These are phyloP conservation scores for Rutstroemia sydowiana DNA, from an alignment of 2,329 filamentous ascomycete species.

Conservation along the genomic window DNA sequence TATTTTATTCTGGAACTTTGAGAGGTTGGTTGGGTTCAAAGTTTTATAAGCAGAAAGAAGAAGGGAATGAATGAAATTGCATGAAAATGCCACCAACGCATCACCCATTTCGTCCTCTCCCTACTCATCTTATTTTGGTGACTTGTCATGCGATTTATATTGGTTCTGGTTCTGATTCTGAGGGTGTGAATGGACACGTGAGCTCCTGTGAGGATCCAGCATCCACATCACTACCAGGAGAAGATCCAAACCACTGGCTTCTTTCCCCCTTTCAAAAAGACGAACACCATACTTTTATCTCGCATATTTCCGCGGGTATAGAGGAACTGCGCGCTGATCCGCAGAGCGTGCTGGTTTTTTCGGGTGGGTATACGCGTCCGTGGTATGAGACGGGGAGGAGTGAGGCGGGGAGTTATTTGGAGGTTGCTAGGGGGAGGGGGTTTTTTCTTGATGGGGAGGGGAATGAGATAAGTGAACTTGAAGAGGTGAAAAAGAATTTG, in stretches of 20 bases:
- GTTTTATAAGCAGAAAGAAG: too few species aligned
- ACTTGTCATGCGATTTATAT: slow-evolving; percentile 80
- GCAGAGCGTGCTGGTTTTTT: slow-evolving; percentile 20
- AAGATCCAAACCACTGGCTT: slow-evolving; percentile 55
- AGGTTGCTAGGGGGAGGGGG: slow-evolving; percentile 36
- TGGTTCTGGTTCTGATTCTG: slow-evolving; percentile 33
- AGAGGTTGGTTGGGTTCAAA: too few species aligned
- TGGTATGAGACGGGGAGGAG: slow-evolving; percentile 37
- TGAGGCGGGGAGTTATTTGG: slow-evolving; percentile 58
- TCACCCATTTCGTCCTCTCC: background rate
- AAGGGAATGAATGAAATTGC: too few species aligned
- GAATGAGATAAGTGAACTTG: slow-evolving; percentile 11
- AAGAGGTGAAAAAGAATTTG: slow-evolving; percentile 12
- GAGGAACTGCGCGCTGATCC: slow-evolving; percentile 39
- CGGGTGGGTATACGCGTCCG: slow-evolving; percentile 34
- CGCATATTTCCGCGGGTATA: slow-evolving; percentile 62
- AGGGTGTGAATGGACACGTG: too few species aligned
- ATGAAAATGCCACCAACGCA: too few species aligned
- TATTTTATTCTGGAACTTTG: too few species aligned
- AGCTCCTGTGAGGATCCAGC: background rate
- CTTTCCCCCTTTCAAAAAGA: slow-evolving; percentile 76
- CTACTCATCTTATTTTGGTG: slow-evolving; percentile 60
- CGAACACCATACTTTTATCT: slow-evolving; percentile 58
- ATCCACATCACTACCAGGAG: background rate
- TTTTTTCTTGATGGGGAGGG: slow-evolving; percentile 33